Conservation (phyloP, 129 eudicot genomes). For the Gnaphalium uliginosum region DNA sequence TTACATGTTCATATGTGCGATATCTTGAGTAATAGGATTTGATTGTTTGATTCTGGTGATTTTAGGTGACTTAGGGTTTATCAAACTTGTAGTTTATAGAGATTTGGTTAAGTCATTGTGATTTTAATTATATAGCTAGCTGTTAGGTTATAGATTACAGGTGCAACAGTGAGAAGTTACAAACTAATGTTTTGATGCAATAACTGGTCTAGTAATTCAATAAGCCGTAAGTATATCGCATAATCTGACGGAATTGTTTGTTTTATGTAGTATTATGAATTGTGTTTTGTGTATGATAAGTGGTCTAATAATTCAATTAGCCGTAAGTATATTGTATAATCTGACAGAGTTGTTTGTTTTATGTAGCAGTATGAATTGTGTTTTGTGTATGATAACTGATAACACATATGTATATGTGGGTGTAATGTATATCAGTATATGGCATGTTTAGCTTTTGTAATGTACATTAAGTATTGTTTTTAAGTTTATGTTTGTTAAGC, state of each 20-base stretch:
- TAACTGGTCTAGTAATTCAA: too few species aligned
- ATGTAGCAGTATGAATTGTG: background rate
- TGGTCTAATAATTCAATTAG: too few species aligned
- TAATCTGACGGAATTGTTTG: background rate
- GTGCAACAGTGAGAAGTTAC: too few species aligned
- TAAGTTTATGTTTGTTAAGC: background rate
- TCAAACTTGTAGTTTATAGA: too few species aligned
- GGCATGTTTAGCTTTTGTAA: background rate
- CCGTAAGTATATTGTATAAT: too few species aligned
- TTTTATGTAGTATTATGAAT: background rate
- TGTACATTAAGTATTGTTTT: background rate
- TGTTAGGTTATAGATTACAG: too few species aligned
- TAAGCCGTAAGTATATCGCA: too few species aligned
- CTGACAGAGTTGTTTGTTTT: background rate
- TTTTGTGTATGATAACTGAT: background rate
- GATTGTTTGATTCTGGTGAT: background rate
- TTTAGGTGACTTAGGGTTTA: background rate
- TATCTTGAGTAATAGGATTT: background rate
- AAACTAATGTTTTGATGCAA: too few species aligned
- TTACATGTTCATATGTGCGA: background rate
- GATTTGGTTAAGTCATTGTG: too few species aligned
- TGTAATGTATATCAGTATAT: conserved; percentile 3
- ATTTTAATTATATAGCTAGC: too few species aligned
- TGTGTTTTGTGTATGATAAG: background rate
- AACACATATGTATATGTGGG: background rate